phyloP scores from a whole-genome alignment of 2,329 filamentous ascomycete species.

The Ophiostoma sp. region DNA sequence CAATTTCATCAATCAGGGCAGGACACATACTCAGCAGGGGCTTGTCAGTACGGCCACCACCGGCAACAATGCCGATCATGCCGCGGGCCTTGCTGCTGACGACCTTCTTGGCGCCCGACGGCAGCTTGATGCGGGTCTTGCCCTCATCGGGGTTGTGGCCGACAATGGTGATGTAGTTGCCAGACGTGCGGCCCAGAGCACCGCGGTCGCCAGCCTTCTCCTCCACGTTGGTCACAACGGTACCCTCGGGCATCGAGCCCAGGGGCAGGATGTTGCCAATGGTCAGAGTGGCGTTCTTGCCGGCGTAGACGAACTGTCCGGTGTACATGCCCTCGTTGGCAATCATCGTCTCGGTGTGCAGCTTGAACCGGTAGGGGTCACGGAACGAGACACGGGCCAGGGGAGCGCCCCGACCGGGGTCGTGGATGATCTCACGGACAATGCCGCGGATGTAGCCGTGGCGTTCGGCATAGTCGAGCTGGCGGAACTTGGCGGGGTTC shows the following conservation, averaged over 20 bases:
- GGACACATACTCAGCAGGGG: constrained; percentile 77
- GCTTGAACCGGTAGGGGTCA: constrained; percentile 97
- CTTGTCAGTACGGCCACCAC: constrained; percentile 99
- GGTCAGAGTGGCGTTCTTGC: constrained; percentile 96
- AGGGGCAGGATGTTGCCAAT: constrained; percentile 98
- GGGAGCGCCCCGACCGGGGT: constrained; percentile 95
- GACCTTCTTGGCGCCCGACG: constrained; percentile 98
- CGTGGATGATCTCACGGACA: constrained; percentile 99
- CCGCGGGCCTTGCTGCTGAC: constrained; percentile 88
- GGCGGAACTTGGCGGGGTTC: constrained; percentile 88
- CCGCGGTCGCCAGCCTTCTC: constrained; percentile 98
- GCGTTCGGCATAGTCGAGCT: constrained; percentile 92
- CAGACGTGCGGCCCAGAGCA: constrained; percentile 91
- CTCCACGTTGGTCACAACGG: constrained; percentile 98
- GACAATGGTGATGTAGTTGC: constrained; percentile 98
- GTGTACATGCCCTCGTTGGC: constrained; percentile 99
- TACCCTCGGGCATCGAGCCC: constrained; percentile 95
- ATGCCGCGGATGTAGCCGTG: constrained; percentile 98
- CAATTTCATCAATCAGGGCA: too few species aligned
- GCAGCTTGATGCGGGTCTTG: constrained; percentile 99
- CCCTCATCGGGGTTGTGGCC: constrained; percentile 98
- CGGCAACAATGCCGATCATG: constrained; percentile 99
- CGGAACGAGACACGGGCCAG: constrained; percentile 97
- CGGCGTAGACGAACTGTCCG: constrained; percentile 99
- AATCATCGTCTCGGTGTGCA: constrained; percentile 98